Evolutionary conservation across 2,329 filamentous ascomycete species (phyloP).

Genomic region (Fusarium sp.): DNA sequence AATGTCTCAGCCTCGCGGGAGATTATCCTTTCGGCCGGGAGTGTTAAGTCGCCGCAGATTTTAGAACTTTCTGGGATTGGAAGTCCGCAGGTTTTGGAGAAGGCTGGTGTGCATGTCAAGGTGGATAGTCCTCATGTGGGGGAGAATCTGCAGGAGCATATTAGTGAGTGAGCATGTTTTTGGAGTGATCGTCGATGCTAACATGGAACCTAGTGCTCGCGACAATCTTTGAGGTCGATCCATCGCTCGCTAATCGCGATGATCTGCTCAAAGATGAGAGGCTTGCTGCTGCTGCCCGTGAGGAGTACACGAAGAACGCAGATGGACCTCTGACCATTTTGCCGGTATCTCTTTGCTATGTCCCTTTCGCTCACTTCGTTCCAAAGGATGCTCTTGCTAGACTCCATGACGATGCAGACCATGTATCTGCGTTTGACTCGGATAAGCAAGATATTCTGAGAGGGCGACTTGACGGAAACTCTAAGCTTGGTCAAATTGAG

Average conservation of each 20-base stretch:
- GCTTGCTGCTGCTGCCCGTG: slow-evolving; percentile 46
- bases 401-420: slow-evolving; percentile 35
- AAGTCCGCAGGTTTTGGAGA: slow-evolving; percentile 49
- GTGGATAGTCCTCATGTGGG: slow-evolving; percentile 59
- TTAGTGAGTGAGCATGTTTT: slow-evolving; percentile 37
- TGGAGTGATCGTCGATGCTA: neutral
- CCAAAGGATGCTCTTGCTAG: slow-evolving; percentile 36
- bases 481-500: slow-evolving; percentile 58
- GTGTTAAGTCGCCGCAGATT: slow-evolving; percentile 66
- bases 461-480: slow-evolving; percentile 47
- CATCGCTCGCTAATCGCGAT: slow-evolving; percentile 53
- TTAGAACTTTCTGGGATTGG: slow-evolving; percentile 73
- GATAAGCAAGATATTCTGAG: slow-evolving; percentile 46
- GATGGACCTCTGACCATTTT: slow-evolving; percentile 54
- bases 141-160: slow-evolving; percentile 61
- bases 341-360: slow-evolving; percentile 56
- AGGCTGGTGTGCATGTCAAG: slow-evolving; percentile 52
- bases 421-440: slow-evolving; percentile 27
- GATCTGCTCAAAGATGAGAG: slow-evolving; percentile 49
- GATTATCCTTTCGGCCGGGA: slow-evolving; percentile 69
- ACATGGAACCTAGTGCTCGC: slow-evolving; percentile 51
- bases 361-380: slow-evolving; percentile 53
- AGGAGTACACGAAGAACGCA: slow-evolving; percentile 46
- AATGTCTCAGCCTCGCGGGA: slow-evolving; percentile 59
- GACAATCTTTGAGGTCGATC: slow-evolving; percentile 59